Evolutionary conservation across 1,284 basidiomycete genomes (phyloP).

Genomic region (Malassezia sp.): DNA sequence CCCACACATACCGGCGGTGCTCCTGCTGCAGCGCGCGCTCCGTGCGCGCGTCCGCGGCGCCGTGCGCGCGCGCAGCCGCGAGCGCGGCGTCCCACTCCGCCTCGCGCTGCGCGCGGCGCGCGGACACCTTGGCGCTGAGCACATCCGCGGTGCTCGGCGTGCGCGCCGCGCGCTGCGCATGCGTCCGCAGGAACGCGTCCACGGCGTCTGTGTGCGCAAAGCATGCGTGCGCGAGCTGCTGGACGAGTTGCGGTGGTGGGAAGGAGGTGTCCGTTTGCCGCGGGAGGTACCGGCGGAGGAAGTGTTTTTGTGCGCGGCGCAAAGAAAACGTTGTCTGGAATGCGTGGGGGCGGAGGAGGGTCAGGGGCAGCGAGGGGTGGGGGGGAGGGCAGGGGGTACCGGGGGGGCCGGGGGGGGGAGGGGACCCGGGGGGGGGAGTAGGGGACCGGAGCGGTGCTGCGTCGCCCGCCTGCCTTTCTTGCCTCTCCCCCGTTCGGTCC

Average conservation of each 20-base stretch:
- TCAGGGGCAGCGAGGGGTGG: no score
- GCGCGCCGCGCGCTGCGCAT: slow-evolving; percentile 44
- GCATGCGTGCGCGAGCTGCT: slow-evolving; percentile 48
- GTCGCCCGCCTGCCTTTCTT: no score
- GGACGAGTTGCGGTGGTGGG: no score
- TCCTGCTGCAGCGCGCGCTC: slow-evolving; percentile 13
- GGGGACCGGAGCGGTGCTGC: no score
- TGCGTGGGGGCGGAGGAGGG: slow-evolving; percentile 8
- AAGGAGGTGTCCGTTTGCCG: no score
- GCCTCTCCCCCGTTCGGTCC: no score
- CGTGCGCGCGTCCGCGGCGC: neutral
- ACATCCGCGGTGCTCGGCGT: no score
- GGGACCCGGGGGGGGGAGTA: neutral
- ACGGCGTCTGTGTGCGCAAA: slow-evolving; percentile 55
- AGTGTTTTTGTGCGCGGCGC: slow-evolving; percentile 9
- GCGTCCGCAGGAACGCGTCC: slow-evolving; percentile 49
- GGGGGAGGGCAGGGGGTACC: no score
- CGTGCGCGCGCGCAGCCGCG: slow-evolving; percentile 51
- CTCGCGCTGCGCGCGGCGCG: slow-evolving; percentile 48
- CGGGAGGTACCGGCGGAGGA: slow-evolving; percentile 13
- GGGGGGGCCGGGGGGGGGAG: neutral
- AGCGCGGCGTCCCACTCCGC: slow-evolving; percentile 58
- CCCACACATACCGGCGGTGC: slow-evolving; percentile 5
- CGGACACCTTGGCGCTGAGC: slow-evolving; percentile 44
- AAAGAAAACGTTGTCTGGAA: slow-evolving; percentile 7